Base-by-base conservation (phyloP, 2,329 filamentous ascomycete species). In the Tolypocladium album region DNA sequence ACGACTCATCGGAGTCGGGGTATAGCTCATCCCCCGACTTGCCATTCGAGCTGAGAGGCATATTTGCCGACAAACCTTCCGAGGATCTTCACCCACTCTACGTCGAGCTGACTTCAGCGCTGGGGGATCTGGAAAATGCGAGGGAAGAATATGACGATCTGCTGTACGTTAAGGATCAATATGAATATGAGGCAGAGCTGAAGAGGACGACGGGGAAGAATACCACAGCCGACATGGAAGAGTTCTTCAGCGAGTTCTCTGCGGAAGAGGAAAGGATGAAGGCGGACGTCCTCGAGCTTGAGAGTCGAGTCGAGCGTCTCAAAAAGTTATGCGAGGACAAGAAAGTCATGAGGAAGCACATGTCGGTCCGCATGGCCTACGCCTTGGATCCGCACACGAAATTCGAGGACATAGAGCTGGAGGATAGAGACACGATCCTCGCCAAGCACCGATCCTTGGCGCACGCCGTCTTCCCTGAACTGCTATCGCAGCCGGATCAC, bases 401-500 rank as follows among this genome's bases (percentile, higher is more conserved):
- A 42, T 72, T 72, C 52, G 76, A 78, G 36, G 78, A 79, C 57
- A 72, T 81, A 59, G 67, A 72, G 24, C 72, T 82, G 27, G 71
- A 72, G 17, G 68, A 71, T 20, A 64, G 62, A 40, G 61, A 61
- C 2, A 39, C 59, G 4, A 70, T 71, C 4, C 60, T 69, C 12
- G 61, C 66, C 56, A 61, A 59, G 3, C 63, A 56, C 38, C 63
- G 61, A 39, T 70, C 64, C 12, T 67, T 80, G 6, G 72, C 72
- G 9, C 75, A 80, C 63, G 65, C 71, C 9, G 64, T 66, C 11
- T 82, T 81, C 58, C 70, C 77, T 9, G 69, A 76, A 34, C 70
- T 83, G 9, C 69, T 82, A n/a, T 78, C 78, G 8, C 79, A 78
- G 53, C 79, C 79, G 1, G 72, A 75, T 27, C 75, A 83, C 58